Conservation (phyloP, 2,329 filamentous ascomycete species). For the Juglanconis sp. region DNA sequence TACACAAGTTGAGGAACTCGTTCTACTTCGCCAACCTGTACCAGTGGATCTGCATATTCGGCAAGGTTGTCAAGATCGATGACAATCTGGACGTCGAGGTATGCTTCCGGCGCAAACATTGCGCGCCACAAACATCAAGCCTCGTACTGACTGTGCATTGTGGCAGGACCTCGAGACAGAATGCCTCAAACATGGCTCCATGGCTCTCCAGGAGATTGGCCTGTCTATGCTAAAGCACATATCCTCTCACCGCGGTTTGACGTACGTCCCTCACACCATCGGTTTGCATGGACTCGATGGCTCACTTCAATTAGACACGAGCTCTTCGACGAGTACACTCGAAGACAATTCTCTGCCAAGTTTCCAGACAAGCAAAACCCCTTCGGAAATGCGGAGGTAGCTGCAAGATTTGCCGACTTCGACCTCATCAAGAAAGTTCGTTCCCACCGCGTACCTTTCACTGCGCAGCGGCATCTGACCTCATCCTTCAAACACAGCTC, state of each 20-base stretch:
- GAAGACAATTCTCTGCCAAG: conserved; percentile 83
- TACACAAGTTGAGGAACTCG: conserved; percentile 76
- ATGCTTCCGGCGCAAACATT: conserved; percentile 24
- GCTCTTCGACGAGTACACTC: conserved; percentile 89
- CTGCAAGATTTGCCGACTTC: conserved; percentile 74
- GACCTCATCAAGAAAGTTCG: conserved; percentile 75
- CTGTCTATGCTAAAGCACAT: conserved; percentile 87
- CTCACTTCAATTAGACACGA: conserved; percentile 57
- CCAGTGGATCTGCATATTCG: conserved; percentile 92
- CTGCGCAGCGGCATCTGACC: neutral
- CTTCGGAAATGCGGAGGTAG: conserved; percentile 73
- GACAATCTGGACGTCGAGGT: conserved; percentile 89
- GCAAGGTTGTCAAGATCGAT: conserved; percentile 83
- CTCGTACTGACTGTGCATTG: conserved; percentile 2
- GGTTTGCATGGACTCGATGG: neutral
- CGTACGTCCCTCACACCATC: conserved; percentile 55
- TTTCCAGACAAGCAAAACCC: conserved; percentile 71
- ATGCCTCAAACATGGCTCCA: conserved; percentile 77
- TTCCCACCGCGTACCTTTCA: neutral
- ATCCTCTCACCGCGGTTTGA: conserved; percentile 88
- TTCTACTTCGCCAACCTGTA: conserved; percentile 95
- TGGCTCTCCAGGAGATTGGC: conserved; percentile 74
- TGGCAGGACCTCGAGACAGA: conserved; percentile 80
- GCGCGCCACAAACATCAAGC: neutral
- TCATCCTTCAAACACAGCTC: conserved; percentile 45